Conservation (phyloP, 176 grass and related monocot genomes). For the Phyllostachys edulis region DNA sequence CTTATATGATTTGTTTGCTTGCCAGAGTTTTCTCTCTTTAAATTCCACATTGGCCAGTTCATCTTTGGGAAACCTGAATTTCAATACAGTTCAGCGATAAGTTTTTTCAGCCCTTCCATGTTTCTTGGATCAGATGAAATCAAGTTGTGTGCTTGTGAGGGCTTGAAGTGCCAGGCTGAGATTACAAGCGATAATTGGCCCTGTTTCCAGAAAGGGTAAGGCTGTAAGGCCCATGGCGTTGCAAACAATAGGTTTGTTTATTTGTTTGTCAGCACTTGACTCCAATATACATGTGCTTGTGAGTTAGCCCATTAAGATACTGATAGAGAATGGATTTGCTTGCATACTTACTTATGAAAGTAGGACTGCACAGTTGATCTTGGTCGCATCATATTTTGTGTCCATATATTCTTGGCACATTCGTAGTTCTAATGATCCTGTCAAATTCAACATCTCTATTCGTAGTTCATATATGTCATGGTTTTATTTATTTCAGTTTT, state of each 20-base stretch:
- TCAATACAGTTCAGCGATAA: neutral
- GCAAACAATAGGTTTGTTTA: neutral
- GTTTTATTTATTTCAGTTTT: too few relatives aligned
- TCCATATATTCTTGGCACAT: neutral
- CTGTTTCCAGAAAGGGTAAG: neutral
- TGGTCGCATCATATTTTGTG: neutral
- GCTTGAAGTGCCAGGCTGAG: neutral
- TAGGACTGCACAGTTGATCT: neutral
- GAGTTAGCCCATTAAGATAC: neutral
- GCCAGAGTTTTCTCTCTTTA: neutral
- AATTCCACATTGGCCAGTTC: neutral
- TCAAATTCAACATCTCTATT: too few relatives aligned
- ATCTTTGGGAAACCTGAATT: neutral
- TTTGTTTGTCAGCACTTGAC: neutral
- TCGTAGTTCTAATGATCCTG: too few relatives aligned
- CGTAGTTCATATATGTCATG: too few relatives aligned
- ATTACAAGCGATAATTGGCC: neutral
- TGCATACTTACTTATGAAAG: neutral
- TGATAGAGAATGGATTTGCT: neutral
- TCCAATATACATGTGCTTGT: too few relatives aligned
- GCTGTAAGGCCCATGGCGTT: neutral
- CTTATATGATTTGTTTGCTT: neutral
- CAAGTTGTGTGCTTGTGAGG: neutral
- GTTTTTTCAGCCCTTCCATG: neutral
- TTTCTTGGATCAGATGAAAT: neutral